Evolutionary conservation across 257 asterid species (phyloP).

Genomic region (Solanum peruvianum): DNA sequence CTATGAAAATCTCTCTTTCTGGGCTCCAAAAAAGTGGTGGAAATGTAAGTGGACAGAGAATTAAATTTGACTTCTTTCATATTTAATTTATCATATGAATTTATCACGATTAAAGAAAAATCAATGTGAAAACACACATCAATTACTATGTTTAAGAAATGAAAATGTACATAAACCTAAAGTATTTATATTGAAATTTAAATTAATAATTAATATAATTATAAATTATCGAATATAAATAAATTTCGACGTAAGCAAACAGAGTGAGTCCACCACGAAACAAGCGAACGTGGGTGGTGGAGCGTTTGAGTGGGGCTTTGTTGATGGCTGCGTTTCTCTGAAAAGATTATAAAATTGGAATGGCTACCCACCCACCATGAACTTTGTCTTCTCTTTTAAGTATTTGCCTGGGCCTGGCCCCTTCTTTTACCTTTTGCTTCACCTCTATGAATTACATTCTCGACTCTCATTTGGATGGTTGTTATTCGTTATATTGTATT

Average conservation of each 20-base stretch:
- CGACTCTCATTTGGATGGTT: too few relatives aligned
- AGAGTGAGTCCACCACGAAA: neutral
- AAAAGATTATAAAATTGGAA: slow-evolving; percentile 14
- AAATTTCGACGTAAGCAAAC: neutral
- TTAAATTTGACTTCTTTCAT: neutral
- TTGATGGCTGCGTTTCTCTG: slow-evolving; percentile 35
- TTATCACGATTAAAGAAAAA: neutral
- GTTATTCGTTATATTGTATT: too few relatives aligned
- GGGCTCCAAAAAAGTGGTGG: neutral
- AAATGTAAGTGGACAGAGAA: neutral
- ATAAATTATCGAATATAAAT: fast-evolving
- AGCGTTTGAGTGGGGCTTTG: slow-evolving; percentile 29
- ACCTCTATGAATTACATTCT: too few relatives aligned
- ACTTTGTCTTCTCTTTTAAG: neutral
- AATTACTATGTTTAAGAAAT: neutral
- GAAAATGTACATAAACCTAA: neutral
- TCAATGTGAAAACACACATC: neutral
- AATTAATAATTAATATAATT: neutral
- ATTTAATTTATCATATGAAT: neutral
- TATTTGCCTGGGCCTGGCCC: neutral
- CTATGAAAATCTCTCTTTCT: neutral
- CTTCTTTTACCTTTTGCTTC: neutral
- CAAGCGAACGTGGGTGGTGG: neutral
- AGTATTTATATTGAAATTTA: neutral
- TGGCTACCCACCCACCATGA: slow-evolving; percentile 20